A percentile compares a stretch with the other conserved stretches of the same genome.
Evolutionary conservation across 192 early-diverging fungal species (phyloP).

Genomic region (Jimgerdemannia flammicorona): DNA sequence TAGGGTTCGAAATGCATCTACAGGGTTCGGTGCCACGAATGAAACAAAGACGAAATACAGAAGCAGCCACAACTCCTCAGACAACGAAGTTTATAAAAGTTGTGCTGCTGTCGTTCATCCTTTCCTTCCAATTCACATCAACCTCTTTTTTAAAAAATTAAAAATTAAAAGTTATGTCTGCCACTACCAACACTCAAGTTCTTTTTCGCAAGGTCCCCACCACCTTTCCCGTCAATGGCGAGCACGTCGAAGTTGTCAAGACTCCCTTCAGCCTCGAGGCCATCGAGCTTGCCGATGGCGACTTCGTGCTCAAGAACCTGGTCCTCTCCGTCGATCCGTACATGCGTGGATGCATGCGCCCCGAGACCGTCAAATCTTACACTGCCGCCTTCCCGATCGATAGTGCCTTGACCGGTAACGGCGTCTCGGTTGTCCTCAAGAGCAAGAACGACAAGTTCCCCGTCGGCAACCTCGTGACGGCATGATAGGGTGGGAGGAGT

Average conservation of each 20-base stretch:
- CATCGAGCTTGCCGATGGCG: slow-evolving; percentile 34
- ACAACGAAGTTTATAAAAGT: too few species aligned
- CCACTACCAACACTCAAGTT: slow-evolving; percentile 30
- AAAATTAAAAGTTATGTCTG: slow-evolving; percentile 20
- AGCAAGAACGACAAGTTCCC: slow-evolving; percentile 54
- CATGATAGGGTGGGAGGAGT: slow-evolving; percentile 54
- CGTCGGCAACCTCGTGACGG: slow-evolving; percentile 64
- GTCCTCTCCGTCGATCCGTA: slow-evolving; percentile 76
- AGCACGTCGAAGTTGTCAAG: slow-evolving; percentile 44
- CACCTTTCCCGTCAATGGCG: slow-evolving; percentile 30
- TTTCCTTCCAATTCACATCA: too few species aligned
- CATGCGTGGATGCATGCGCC: slow-evolving; percentile 66
- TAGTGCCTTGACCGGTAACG: slow-evolving; percentile 55
- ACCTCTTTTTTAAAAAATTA: too few species aligned
- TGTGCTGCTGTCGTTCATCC: too few species aligned
- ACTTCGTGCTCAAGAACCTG: slow-evolving; percentile 55
- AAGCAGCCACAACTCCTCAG: too few species aligned
- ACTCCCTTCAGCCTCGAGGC: slow-evolving; percentile 41
- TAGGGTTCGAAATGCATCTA: too few species aligned
- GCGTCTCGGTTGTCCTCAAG: slow-evolving; percentile 61
- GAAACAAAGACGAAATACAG: too few species aligned
- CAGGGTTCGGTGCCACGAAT: too few species aligned
- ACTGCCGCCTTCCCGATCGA: slow-evolving; percentile 50
- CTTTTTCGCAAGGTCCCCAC: slow-evolving; percentile 33
- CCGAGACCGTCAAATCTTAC: slow-evolving; percentile 33